A percentile compares a stretch with the other conserved stretches of the same genome.
These are phyloP conservation scores for Notholithocarpus densiflorus DNA, from an alignment of 306 rosid genomes.

Conservation along the genomic window DNA sequence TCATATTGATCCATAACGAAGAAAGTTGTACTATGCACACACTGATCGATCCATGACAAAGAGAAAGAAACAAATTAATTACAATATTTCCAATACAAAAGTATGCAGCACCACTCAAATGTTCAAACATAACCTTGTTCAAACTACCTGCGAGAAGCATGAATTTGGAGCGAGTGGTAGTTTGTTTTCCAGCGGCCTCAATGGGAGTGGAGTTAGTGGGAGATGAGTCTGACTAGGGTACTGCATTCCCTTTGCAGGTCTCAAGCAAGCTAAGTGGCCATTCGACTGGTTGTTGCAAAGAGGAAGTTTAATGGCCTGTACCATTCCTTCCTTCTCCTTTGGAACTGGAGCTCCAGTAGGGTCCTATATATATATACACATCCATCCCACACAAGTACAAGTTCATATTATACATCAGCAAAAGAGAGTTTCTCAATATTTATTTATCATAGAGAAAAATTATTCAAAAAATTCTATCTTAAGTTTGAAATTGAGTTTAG, in stretches of 20 bases:
- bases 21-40: background rate
- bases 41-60: background rate
- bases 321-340: slow-evolving; percentile 7
- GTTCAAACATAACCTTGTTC: background rate
- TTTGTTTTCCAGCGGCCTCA: slow-evolving; percentile 33
- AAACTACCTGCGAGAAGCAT: slow-evolving; percentile 19
- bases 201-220: slow-evolving; percentile 25
- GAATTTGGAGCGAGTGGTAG: slow-evolving; percentile 30
- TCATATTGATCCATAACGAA: background rate
- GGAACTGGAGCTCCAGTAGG: background rate
- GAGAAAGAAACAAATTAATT: background rate
- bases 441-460: background rate
- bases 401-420: background rate
- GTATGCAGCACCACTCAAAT: background rate
- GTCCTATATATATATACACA: background rate
- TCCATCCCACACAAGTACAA: background rate
- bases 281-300: slow-evolving; percentile 1
- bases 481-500: background rate
- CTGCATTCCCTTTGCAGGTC: slow-evolving; percentile 15
- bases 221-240: slow-evolving; percentile 16
- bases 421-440: background rate
- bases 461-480: background rate
- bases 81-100: background rate
- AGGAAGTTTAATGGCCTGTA: slow-evolving; percentile 1
- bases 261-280: background rate